phyloP scores from a whole-genome alignment of 2,329 filamentous ascomycete genomes.

The Sphaerostilbella broomeana region DNA sequence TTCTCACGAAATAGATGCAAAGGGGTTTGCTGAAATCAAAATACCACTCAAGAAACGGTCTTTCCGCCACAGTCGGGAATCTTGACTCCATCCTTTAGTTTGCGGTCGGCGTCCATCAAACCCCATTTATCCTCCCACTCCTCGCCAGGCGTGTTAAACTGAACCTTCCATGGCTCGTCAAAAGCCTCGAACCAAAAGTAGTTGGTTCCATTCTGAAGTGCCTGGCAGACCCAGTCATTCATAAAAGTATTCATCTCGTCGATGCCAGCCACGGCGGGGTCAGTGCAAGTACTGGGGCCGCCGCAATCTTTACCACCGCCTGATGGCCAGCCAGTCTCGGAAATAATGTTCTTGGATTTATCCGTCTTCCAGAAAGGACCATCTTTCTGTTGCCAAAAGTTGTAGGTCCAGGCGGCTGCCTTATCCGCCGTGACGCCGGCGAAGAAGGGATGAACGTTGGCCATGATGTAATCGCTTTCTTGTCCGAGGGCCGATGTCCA shows the following conservation, averaged over 20 bases:
- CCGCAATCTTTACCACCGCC: slow-evolving; percentile 76
- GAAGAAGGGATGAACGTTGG: slow-evolving; percentile 96
- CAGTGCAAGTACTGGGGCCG: slow-evolving; percentile 46
- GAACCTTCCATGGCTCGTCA: slow-evolving; percentile 90
- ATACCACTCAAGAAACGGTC: slow-evolving; percentile 41
- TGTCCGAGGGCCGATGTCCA: slow-evolving; percentile 67
- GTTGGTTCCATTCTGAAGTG: slow-evolving; percentile 73
- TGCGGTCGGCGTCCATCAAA: slow-evolving; percentile 75
- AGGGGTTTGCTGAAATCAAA: too few relatives aligned
- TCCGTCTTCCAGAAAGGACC: slow-evolving; percentile 57
- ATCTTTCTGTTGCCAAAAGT: slow-evolving; percentile 72
- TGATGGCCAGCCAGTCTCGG: slow-evolving; percentile 87
- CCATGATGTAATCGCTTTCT: slow-evolving; percentile 83
- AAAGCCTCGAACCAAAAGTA: slow-evolving; percentile 99
- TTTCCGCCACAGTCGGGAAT: slow-evolving; percentile 84
- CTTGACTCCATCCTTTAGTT: slow-evolving; percentile 73
- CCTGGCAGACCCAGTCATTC: slow-evolving; percentile 75
- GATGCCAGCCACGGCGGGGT: slow-evolving; percentile 71
- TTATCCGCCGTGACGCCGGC: slow-evolving; percentile 62
- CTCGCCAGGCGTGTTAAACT: slow-evolving; percentile 60
- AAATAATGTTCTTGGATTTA: slow-evolving; percentile 66
- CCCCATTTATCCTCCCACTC: slow-evolving; percentile 97
- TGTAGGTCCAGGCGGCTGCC: slow-evolving; percentile 73
- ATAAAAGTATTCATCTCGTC: slow-evolving; percentile 81
- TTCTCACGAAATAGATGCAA: too few relatives aligned